Percentiles rank a stretch among this genome's conserved stretches.
Evolutionary conservation across 768 basidiomycete genomes (phyloP).

Genomic region (Clitopilus hobsonii): DNA sequence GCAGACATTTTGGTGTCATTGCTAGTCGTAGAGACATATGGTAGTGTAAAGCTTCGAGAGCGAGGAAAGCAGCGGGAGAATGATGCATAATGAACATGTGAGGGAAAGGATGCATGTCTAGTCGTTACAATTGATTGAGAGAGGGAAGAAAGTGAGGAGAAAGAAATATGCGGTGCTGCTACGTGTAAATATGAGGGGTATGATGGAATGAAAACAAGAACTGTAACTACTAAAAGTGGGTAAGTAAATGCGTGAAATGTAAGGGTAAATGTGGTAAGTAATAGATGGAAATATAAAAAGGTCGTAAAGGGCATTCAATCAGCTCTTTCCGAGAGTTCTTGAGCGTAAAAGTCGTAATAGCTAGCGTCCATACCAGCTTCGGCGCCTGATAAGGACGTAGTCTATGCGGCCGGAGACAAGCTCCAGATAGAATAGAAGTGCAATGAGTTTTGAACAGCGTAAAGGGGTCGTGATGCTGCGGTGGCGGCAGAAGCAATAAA

Average conservation of each 20-base stretch:
- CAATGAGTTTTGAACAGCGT: neutral
- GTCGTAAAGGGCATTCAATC: neutral
- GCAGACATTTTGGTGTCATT: neutral
- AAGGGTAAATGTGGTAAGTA: slow-evolving; percentile 9
- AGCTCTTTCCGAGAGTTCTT: neutral
- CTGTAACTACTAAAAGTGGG: slow-evolving; percentile 5
- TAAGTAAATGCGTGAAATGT: slow-evolving; percentile 5
- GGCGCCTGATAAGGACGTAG: neutral
- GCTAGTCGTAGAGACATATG: slow-evolving; percentile 8
- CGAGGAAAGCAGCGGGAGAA: slow-evolving; percentile 20
- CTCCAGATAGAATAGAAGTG: neutral
- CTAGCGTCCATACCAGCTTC: neutral
- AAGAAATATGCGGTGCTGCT: neutral
- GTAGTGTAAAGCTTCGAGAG: slow-evolving; percentile 27
- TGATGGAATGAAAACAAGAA: slow-evolving; percentile 2
- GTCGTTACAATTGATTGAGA: slow-evolving; percentile 56
- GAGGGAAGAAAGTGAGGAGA: neutral
- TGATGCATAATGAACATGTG: slow-evolving; percentile 6
- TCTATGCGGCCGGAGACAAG: neutral
- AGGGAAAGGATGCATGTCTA: slow-evolving; percentile 56
- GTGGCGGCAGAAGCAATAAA: neutral
- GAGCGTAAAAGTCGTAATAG: slow-evolving; percentile 13
- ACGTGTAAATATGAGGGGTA: neutral
- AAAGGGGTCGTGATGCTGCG: neutral
- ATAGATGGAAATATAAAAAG: slow-evolving; percentile 11